A percentile compares a stretch with the other conserved stretches of the same genome.
Conservation (phyloP, 441 rosid genomes). For the Arabidopsis lyrata region DNA sequence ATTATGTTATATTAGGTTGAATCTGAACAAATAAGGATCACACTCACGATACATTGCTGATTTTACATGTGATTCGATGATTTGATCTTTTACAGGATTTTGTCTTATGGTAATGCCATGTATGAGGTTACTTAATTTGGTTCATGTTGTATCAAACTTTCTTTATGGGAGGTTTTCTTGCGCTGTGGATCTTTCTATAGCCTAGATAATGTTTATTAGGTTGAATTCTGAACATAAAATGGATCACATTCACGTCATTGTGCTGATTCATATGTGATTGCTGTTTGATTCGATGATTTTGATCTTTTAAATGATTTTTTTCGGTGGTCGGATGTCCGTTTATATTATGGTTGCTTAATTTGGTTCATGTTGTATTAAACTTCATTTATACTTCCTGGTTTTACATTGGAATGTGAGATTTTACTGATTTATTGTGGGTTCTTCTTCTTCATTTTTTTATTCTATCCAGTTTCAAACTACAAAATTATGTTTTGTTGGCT, state of each 20-base stretch:
- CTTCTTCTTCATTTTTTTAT: background rate
- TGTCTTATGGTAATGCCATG: too few species aligned
- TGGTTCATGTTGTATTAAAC: background rate
- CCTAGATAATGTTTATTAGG: background rate
- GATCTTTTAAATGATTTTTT: background rate
- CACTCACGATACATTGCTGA: background rate
- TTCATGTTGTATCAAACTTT: too few species aligned
- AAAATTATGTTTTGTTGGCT: too few species aligned
- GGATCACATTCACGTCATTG: background rate
- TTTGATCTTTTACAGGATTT: background rate
- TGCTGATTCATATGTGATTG: slow-evolving; percentile 15
- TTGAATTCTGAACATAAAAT: slow-evolving; percentile 1
- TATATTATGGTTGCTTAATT: slow-evolving; percentile 10
- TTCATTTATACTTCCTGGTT: background rate
- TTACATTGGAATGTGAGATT: slow-evolving; percentile 13
- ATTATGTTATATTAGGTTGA: background rate
- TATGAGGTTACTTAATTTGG: too few species aligned
- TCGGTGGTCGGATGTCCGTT: background rate
- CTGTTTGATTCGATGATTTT: background rate
- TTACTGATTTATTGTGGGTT: background rate
- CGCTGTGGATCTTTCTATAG: background rate
- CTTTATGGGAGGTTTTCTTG: background rate
- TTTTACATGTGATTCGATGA: background rate
- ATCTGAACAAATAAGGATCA: background rate
- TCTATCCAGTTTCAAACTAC: background rate